Conservation (phyloP, 169 alveolate species). For the Miamiensis avidus region DNA sequence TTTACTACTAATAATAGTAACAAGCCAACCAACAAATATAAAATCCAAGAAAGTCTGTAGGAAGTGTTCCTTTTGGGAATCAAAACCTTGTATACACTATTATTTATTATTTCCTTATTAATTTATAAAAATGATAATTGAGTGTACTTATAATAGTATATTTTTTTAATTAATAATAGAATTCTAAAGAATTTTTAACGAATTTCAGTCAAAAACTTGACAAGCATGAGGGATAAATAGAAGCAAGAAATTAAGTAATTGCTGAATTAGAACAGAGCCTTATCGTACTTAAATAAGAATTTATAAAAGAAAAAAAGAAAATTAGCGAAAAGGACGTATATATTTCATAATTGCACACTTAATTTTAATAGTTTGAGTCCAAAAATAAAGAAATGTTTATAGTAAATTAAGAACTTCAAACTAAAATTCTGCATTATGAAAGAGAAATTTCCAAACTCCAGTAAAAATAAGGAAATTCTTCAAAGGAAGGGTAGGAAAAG, state of each 20-base stretch:
- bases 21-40: too few relatives aligned
- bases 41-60: too few relatives aligned
- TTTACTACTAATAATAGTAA: too few relatives aligned
- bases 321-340: neutral
- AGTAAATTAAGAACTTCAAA: neutral
- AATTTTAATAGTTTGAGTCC: too few relatives aligned
- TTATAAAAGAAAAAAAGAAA: conserved; percentile 9
- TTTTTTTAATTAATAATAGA: too few relatives aligned
- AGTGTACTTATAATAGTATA: too few relatives aligned
- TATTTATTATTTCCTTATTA: too few relatives aligned
- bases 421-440: neutral
- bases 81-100: too few relatives aligned
- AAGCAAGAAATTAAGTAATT: conserved; percentile 11
- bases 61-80: too few relatives aligned
- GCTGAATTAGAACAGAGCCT: conserved; percentile 6
- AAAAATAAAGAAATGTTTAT: conserved; percentile 2
- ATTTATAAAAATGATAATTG: too few relatives aligned
- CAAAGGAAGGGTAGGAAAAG: neutral
- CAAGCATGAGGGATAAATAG: conserved; percentile 4
- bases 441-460: neutral
- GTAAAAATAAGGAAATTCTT: neutral
- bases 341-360: neutral
- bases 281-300: conserved; percentile 4
- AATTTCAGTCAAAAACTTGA: neutral
- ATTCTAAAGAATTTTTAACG: conserved; percentile 1